Percentiles rank a stretch among this genome's conserved stretches.
Conservation (phyloP, 2,329 filamentous ascomycete genomes). For the Keithomyces neogunnii region DNA sequence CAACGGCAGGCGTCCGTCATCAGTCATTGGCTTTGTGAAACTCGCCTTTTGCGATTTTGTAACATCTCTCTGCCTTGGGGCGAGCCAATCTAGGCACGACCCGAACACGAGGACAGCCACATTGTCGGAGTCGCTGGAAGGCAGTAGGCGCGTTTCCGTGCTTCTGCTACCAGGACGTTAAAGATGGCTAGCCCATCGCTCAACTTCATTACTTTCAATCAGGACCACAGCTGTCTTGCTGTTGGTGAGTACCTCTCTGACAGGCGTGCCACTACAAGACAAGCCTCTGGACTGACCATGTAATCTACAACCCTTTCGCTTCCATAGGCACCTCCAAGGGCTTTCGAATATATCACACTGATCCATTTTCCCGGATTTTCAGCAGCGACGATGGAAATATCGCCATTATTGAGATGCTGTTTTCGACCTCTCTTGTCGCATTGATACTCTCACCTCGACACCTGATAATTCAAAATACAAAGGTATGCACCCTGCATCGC, state of each 20-base stretch:
- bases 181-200: slow-evolving; percentile 64
- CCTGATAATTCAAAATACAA: slow-evolving; percentile 94
- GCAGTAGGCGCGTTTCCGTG: not conserved
- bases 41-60: no score
- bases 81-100: not conserved
- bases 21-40: no score
- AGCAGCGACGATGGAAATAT: slow-evolving; percentile 93
- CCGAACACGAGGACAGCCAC: no score
- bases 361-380: slow-evolving; percentile 91
- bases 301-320: not conserved
- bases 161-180: slow-evolving; percentile 8
- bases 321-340: slow-evolving; percentile 75
- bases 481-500: slow-evolving; percentile 42
- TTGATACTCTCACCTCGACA: slow-evolving; percentile 86
- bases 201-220: slow-evolving; percentile 99
- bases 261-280: slow-evolving; percentile 1
- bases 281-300: slow-evolving; percentile 1
- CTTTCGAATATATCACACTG: slow-evolving; percentile 93
- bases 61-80: not conserved
- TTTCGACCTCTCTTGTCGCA: slow-evolving; percentile 93
- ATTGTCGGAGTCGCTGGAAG: not conserved
- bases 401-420: slow-evolving; percentile 95
- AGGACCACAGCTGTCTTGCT: slow-evolving; percentile 95
- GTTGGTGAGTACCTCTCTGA: slow-evolving; percentile 56
- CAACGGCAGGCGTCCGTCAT: no score